Base-by-base conservation (phyloP, 2,329 filamentous ascomycete genomes). In the Huntiella omanensis region DNA sequence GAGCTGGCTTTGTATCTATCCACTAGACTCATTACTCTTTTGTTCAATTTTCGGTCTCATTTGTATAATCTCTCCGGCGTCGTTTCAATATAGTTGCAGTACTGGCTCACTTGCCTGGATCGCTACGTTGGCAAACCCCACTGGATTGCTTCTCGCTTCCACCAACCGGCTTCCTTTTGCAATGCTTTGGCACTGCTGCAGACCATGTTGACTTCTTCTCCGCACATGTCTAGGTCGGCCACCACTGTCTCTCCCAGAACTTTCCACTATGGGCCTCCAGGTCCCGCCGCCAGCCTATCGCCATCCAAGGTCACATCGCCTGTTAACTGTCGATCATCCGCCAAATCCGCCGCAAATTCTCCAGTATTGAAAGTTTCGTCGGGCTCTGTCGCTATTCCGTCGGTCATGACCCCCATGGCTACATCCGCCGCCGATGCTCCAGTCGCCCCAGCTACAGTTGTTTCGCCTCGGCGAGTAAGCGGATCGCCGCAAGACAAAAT, bases 151-250 rank as follows among this genome's bases (percentile, higher is more conserved):
- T 36, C 34, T 40, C 15, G 16, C 15, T 40, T 19, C 17, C 12
- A 16, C 38, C 12, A 19, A 40, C 38, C 13, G 7, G 19, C 13
- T 34, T 33, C 17, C 40, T 13, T 13, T 19, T 44, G 43, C 44
- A 34, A 50, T 47, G 48, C 48, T 34, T 28, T 28, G 22, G 22
- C 22, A 10, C 22, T 28, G 7, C 38, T 16, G 40, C 40, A 38
- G 41, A 50, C 41, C 48, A 50, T 50, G 48, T 42, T 50, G 41
- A 50, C 48, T 33, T 50, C 45, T 35, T 50, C 48, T 47, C 48
- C 48, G 37, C 48, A 47, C 41, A 34, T 50, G 36, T 45, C 41
- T 37, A 50, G 48, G 33, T 47, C 48, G 41, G 37, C 45, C 6
- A 10, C 22, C 10, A 45, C 37, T 47, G 45, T 46, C 33, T 45